These are phyloP conservation scores for Suillus sp. DNA, from an alignment of 768 basidiomycete genomes.

Conservation along the genomic window DNA sequence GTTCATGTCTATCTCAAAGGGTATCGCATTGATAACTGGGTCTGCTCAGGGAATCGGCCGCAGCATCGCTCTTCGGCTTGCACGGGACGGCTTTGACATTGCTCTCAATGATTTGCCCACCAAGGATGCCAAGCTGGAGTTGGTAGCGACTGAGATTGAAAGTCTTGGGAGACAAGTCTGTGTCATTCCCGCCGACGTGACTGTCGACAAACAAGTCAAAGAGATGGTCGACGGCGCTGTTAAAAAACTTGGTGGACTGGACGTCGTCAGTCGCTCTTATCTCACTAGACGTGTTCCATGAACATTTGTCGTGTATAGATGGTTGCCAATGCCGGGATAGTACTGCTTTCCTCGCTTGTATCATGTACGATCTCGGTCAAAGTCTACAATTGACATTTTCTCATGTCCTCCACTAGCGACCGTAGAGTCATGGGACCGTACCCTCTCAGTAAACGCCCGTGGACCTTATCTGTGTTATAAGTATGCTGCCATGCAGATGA, in stretches of 20 bases:
- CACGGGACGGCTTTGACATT: slow-evolving; percentile 29
- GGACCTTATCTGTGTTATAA: slow-evolving; percentile 66
- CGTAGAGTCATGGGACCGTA: slow-evolving; percentile 42
- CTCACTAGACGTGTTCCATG: background rate
- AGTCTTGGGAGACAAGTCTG: background rate
- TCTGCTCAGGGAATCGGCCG: slow-evolving; percentile 27
- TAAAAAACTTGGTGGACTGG: slow-evolving; percentile 15
- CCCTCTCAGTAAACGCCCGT: slow-evolving; percentile 53
- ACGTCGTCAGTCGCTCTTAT: slow-evolving; percentile 16
- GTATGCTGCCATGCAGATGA: slow-evolving; percentile 64
- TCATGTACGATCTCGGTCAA: slow-evolving; percentile 13
- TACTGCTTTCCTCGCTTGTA: background rate
- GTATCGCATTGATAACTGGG: slow-evolving; percentile 27
- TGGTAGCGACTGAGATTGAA: slow-evolving; percentile 7
- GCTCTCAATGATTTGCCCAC: slow-evolving; percentile 11
- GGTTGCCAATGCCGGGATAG: slow-evolving; percentile 30
- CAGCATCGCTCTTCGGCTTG: slow-evolving; percentile 28
- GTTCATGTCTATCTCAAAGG: background rate
- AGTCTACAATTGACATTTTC: background rate
- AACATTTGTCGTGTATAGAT: slow-evolving; percentile 17
- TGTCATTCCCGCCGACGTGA: slow-evolving; percentile 11
- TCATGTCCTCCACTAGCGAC: slow-evolving; percentile 27
- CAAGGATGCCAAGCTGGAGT: slow-evolving; percentile 13
- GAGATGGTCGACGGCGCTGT: slow-evolving; percentile 18
- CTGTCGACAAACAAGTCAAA: slow-evolving; percentile 13